Evolutionary conservation across 805 yeast genomes (phyloP).

Genomic region (Yarrowia alimentaria): DNA sequence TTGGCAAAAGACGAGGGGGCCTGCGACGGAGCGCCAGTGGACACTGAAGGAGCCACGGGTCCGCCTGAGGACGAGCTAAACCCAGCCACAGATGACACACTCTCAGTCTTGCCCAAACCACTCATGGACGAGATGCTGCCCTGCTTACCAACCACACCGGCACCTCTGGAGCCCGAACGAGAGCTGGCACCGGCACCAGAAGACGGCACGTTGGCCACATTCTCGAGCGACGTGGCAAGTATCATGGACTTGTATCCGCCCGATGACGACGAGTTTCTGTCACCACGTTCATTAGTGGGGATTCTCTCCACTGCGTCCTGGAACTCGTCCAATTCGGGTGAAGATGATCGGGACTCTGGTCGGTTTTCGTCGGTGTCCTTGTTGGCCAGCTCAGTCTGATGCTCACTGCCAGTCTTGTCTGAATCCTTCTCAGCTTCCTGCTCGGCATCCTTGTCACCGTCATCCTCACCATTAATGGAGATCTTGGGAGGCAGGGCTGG

Average conservation of each 20-base stretch:
- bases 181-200: background rate
- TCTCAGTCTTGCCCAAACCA: constrained; percentile 9
- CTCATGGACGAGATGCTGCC: constrained; percentile 12
- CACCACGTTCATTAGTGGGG: constrained; percentile 5
- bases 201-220: constrained; percentile 6
- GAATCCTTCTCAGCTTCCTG: no score
- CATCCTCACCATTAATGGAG: no score
- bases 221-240: constrained; percentile 31
- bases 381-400: background rate
- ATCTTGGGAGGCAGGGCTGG: no score
- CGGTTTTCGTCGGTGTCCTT: background rate
- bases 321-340: constrained; percentile 11
- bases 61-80: background rate
- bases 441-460: no score
- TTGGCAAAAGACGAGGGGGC: constrained; percentile 10
- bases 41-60: background rate
- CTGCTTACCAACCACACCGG: constrained; percentile 1
- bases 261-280: background rate
- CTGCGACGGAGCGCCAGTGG: constrained; percentile 4
- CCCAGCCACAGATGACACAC: no score
- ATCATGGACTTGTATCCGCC: constrained; percentile 29
- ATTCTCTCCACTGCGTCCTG: constrained; percentile 10
- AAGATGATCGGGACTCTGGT: background rate
- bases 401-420: no score
- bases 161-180: constrained; percentile 9